Evolutionary conservation across 2,329 filamentous ascomycete genomes (phyloP), one percentile per base, ranked within the genome.

Genomic region (Xylariomycetidae sp.): DNA sequence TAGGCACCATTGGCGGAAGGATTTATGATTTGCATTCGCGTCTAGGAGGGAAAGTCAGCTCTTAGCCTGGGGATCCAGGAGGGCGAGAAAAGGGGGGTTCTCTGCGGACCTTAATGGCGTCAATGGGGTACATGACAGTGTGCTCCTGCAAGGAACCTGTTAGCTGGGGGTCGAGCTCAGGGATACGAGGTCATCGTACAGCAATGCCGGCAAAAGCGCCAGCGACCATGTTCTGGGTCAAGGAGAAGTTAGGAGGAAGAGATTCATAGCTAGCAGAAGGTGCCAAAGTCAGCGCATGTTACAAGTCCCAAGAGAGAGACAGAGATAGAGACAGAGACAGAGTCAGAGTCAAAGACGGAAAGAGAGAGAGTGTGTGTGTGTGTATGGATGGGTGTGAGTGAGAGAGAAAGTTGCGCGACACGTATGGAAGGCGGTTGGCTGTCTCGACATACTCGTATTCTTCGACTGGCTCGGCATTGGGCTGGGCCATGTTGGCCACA

Each of bases 51-150:
- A 38, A 11, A 33, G 23, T 43, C 30, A 42, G 42, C 36, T 41
- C 51, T 32, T 51, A 42, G 23, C 29, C 30, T 25, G 16, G 22
- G 13, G 14, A 16, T 18, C 29, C 19, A 11, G 19, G 31, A 20
- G 19, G 14, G 6, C 15, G n/a, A 38, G 56, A 38, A 51, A 50
- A 18, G 33, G 25, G 33, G 33, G 14, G 25, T 27, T 28, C 8
- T 27, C 36, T 13, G 36, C 60, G 46, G 49, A 96, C 92, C 84
- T 98, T 98, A 59, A 98, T 85, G 49, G 94, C 80, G 68, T 98
- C 92, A 57, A 98, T 85, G 14, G 92, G 92, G 59, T 98, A 98
- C 92, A 98, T 97, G 54, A 95, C 89, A 39, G 90, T 94, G 64
- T 97, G 90, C 69, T 97, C 90, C 89, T 96, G 32, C 41, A 15